Evolutionary conservation across 768 basidiomycete species (phyloP), one percentile per base, ranked within the genome.

Genomic region (Strobilomyces echinocephalus): DNA sequence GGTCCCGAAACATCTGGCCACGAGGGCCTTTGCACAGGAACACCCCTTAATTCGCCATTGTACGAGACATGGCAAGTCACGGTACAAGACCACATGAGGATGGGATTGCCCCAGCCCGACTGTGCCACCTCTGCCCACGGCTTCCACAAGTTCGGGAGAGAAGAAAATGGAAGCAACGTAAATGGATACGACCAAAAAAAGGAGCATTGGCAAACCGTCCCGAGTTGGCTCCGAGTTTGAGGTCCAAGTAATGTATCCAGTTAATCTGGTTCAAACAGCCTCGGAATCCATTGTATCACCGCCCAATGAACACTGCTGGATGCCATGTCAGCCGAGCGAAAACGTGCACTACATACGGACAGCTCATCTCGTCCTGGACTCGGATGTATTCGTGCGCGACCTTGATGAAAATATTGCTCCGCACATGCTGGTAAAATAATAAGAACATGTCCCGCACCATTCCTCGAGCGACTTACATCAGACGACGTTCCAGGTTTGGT

Each of bases 331-430:
- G 39, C 38, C 18, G 8, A 49, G n/a, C 4, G 20, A 30, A 18
- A 11, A 44, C 9, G 7, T 24, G 15, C 35, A 3, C 35, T 15
- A 7, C 24, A 24, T 24, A 15, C 15, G 1, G 35, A 8, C 15
- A 36, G n/a, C 68, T 46, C n/a, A 70, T 64, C 56, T 59, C 67
- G 53, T 82, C 81, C 39, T 69, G 73, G n/a, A n/a, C n/a, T n/a
- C n/a, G n/a, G 48, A 71, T 63, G 46, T 73, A 74, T 55, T 84
- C 82, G 42, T 80, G 74, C 34, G 75, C 81, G 52, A 85, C 80
- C 68, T 82, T 82, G 69, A 85, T 83, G 31, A 82, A 81, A 58
- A 85, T 79, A 57, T 78, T 79, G 46, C 76, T 75, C 40, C n/a
- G n/a, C n/a, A 74, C 57, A 44, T 45, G 56, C 64, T 63, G 41